These are phyloP conservation scores for Neurospora sp. DNA, from an alignment of 495 filamentous ascomycete genomes.

Conservation along the genomic window DNA sequence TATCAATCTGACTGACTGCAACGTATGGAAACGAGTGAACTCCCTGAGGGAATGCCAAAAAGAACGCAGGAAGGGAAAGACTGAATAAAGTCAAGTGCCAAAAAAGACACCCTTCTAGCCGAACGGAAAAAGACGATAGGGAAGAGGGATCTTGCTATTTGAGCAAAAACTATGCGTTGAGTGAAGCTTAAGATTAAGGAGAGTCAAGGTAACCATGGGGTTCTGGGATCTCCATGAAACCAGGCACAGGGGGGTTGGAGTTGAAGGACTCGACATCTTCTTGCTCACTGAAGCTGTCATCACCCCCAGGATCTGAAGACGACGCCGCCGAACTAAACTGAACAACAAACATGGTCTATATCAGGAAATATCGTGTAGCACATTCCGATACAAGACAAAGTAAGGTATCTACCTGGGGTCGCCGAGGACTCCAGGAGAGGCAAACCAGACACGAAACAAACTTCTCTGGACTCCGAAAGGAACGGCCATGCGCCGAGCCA, in stretches of 20 bases:
- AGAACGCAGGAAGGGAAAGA: not conserved
- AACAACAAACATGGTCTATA: not conserved
- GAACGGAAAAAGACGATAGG: not conserved
- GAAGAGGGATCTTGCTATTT: slow-evolving; percentile 8
- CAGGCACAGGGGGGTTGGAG: not conserved
- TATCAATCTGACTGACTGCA: not conserved
- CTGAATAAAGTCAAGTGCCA: not conserved
- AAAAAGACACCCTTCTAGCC: not conserved
- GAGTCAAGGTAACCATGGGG: slow-evolving; percentile 16
- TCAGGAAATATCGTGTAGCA: not conserved
- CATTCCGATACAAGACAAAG: not conserved
- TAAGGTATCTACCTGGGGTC: not conserved
- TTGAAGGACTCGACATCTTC: not conserved
- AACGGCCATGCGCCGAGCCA: not conserved
- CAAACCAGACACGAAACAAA: not conserved
- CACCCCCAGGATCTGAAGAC: not conserved
- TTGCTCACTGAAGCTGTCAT: not conserved
- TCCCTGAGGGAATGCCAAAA: not conserved
- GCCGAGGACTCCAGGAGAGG: not conserved
- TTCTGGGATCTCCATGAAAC: not conserved
- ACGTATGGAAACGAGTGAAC: slow-evolving; percentile 6
- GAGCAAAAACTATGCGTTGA: not conserved
- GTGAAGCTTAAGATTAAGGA: slow-evolving; percentile 9
- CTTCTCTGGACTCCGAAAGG: not conserved
- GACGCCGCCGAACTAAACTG: not conserved